A percentile compares a stretch with the other conserved stretches of the same genome.
These are phyloP conservation scores for Atractiella rhizophila DNA, from an alignment of 768 basidiomycete species.

Conservation along the genomic window DNA sequence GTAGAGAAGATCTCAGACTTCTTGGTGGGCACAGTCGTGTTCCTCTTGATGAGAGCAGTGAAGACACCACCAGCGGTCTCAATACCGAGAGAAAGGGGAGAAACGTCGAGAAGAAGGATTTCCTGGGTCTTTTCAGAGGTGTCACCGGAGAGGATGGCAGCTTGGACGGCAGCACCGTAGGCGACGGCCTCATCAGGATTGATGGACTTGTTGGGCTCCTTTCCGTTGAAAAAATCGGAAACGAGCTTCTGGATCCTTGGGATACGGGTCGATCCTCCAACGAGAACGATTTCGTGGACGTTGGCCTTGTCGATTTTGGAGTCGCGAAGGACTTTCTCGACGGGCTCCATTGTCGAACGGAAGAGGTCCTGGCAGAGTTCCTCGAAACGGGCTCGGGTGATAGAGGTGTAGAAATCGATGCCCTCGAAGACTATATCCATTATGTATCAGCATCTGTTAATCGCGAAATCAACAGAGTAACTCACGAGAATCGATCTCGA, in stretches of 20 bases:
- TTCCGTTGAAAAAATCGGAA: conserved; percentile 93
- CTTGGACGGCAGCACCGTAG: conserved; percentile 95
- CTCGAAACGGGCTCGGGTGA: conserved; percentile 95
- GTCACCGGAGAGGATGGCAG: conserved; percentile 88
- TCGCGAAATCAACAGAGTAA: no score
- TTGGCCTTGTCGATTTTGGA: conserved; percentile 91
- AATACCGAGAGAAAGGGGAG: conserved; percentile 74
- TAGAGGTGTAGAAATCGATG: conserved; percentile 91
- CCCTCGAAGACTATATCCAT: conserved; percentile 92
- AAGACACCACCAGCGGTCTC: conserved; percentile 98
- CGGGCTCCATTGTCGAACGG: conserved; percentile 74
- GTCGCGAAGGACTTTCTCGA: conserved; percentile 93
- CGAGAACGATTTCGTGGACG: conserved; percentile 91
- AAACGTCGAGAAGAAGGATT: conserved; percentile 77
- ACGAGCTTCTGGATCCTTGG: conserved; percentile 92
- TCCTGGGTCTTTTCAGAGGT: conserved; percentile 96
- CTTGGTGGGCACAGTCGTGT: conserved; percentile 95
- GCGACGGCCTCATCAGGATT: conserved; percentile 98
- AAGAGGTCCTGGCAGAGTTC: conserved; percentile 87
- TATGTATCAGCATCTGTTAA: no score
- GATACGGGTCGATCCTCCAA: conserved; percentile 95
- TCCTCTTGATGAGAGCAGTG: conserved; percentile 93
- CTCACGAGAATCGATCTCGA: conserved; percentile 96
- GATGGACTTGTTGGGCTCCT: conserved; percentile 97
- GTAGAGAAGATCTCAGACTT: conserved; percentile 98